A percentile compares a stretch with the other conserved stretches of the same genome.
These are phyloP conservation scores for Neurospora pannonica DNA, from an alignment of 495 filamentous ascomycete genomes.

Conservation along the genomic window DNA sequence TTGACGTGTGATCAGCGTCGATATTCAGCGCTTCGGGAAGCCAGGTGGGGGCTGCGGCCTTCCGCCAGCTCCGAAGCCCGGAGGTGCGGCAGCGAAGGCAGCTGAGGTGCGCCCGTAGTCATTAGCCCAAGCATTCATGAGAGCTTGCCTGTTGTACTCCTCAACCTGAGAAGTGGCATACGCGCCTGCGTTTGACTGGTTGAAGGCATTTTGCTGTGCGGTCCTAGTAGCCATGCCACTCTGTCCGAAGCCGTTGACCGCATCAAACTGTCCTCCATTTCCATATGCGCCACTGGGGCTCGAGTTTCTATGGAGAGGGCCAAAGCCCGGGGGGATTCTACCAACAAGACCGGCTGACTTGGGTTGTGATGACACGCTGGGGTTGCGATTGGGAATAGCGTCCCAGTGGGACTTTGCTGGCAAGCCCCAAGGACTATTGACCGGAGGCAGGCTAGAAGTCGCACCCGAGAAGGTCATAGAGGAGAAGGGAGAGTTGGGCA, in stretches of 20 bases:
- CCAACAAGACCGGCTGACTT: background rate
- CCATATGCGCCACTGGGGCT: background rate
- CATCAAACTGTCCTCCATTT: background rate
- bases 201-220: background rate
- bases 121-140: slow-evolving; percentile 9
- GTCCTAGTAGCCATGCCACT: background rate
- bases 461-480: slow-evolving; percentile 11
- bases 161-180: background rate
- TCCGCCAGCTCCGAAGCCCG: background rate
- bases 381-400: slow-evolving; percentile 2
- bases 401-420: slow-evolving; percentile 2
- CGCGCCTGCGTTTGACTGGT: background rate
- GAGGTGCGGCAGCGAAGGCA: background rate
- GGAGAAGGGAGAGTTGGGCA: slow-evolving; percentile 13
- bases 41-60: background rate
- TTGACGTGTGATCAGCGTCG: background rate
- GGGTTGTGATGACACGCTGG: background rate
- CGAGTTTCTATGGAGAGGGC: background rate
- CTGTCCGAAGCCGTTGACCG: background rate
- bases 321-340: slow-evolving; percentile 1
- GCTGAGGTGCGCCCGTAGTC: background rate
- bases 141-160: slow-evolving; percentile 3
- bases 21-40: background rate
- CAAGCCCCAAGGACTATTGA: slow-evolving; percentile 23
- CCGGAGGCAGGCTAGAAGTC: slow-evolving; percentile 17